Evolutionary conservation across 139 green algal genomes (phyloP).

Genomic region (Chlamydomonas sphaeroides): DNA sequence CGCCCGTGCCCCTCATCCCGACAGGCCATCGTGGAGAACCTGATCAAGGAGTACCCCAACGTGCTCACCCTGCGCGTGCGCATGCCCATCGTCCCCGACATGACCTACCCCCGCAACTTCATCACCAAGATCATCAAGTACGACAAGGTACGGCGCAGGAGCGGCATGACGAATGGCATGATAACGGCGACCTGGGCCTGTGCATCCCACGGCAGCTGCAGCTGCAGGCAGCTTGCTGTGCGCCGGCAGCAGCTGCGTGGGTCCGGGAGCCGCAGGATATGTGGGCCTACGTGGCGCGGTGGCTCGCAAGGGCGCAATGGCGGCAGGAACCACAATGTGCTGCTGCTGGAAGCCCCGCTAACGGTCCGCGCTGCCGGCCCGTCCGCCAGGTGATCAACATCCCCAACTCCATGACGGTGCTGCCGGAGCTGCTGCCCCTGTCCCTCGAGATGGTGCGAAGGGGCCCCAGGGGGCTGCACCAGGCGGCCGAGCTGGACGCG

Average conservation of each 20-base stretch:
- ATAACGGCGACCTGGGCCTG: too few relatives aligned
- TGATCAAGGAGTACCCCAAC: conserved; percentile 93
- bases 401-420: conserved; percentile 97
- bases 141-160: conserved; percentile 81
- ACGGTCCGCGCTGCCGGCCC: too few relatives aligned
- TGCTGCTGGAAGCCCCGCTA: too few relatives aligned
- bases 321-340: too few relatives aligned
- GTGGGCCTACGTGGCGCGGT: too few relatives aligned
- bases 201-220: too few relatives aligned
- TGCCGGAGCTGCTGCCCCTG: conserved; percentile 94
- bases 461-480: not conserved
- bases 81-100: conserved; percentile 95
- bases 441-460: conserved; percentile 91
- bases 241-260: too few relatives aligned
- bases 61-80: conserved; percentile 93
- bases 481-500: too few relatives aligned
- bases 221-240: too few relatives aligned
- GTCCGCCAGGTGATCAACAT: conserved; percentile 85
- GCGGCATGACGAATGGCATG: too few relatives aligned
- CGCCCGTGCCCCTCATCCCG: not conserved
- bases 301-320: too few relatives aligned
- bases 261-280: too few relatives aligned
- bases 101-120: conserved; percentile 96
- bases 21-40: conserved; percentile 89
- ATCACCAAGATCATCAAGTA: conserved; percentile 99